phyloP scores from a whole-genome alignment of 2,329 filamentous ascomycete genomes.

The Verticillium klebahnii region DNA sequence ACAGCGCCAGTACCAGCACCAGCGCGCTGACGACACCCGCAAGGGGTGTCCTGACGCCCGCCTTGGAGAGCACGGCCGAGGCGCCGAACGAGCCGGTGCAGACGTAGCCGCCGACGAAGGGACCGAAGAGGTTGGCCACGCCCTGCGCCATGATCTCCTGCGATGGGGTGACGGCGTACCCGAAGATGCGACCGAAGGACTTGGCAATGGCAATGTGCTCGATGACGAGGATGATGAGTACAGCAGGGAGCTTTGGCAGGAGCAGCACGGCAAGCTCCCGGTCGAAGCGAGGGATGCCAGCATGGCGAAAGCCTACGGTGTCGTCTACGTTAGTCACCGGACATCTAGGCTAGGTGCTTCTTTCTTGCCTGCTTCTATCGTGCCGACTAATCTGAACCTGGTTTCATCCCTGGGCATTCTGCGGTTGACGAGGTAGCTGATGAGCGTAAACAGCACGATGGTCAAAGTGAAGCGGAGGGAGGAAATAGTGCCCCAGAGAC shows the following conservation, averaged over 20 bases:
- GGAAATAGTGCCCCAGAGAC: constrained; percentile 68
- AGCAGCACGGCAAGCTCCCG: constrained; percentile 51
- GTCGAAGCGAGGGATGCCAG: constrained; percentile 54
- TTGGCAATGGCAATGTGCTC: constrained; percentile 84
- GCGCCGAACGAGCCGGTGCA: constrained; percentile 49
- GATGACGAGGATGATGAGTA: constrained; percentile 72
- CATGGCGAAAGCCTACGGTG: constrained; percentile 55
- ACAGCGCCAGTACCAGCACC: constrained; percentile 72
- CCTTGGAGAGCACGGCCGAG: constrained; percentile 80
- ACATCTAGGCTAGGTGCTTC: neutral
- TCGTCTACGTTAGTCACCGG: too few relatives aligned
- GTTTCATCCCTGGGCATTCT: constrained; percentile 40
- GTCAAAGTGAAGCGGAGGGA: constrained; percentile 72
- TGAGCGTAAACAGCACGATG: constrained; percentile 69
- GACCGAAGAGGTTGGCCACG: constrained; percentile 68
- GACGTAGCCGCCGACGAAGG: constrained; percentile 59
- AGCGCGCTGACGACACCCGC: constrained; percentile 74
- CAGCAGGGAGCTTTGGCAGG: constrained; percentile 60
- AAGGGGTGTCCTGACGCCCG: constrained; percentile 73
- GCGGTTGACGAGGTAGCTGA: constrained; percentile 65
- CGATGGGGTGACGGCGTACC: constrained; percentile 73
- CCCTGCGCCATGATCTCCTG: constrained; percentile 78
- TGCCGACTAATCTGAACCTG: constrained; percentile 59
- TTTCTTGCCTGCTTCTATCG: constrained; percentile 54
- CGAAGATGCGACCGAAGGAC: constrained; percentile 73